Evolutionary conservation across 208 protist genomes (phyloP), one percentile per base, ranked within the genome.

Genomic region (Jaenimonas drosophilae): DNA sequence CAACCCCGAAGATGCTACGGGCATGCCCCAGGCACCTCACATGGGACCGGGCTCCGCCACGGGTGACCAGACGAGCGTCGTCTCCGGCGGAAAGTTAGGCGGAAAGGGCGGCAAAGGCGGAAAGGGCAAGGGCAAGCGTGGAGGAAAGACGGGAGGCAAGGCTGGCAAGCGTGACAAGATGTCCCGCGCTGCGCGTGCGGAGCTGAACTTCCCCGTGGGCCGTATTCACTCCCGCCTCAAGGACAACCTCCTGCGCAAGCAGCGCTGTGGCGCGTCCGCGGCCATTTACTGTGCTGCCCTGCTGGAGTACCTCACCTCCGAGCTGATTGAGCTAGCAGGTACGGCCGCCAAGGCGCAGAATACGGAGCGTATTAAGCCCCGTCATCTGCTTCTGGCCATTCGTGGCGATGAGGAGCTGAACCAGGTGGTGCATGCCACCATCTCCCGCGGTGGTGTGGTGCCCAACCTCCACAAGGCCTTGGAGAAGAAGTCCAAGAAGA

Each of bases 371-470:
- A 99, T 99, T 66, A 98, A 97, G 36, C 98, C 98, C 14, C 94
- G 97, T 37, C 97, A 99, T 71, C 53, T 99, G 25, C 80, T 99
- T 54, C 78, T 99, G 29, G 97, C 97, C 48, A 99, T 99, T 54
- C 91, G 97, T 38, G 95, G 95, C 31, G 98, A 99, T 60, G 97
- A 99, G 76, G 98, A 99, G 77, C 90, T 99, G 27, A 97, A 98
- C 66, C 89, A 88, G 55, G 81, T 99, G 60, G 97, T 99, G 69
- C 96, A 94, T 60, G 90, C 87, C 21, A 88, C 78, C 49, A 94
- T 94, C 62, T 70, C 81, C n/a, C 71, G 70, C 26, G 83, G 87
- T 58, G 87, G 87, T 59, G 87, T 94, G 21, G 63, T 94, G 51
- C 87, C 87, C 14, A 88, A 89, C 61, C 45, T 94, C 29, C 82